These are phyloP conservation scores for Aspergillus fumigatus DNA, from an alignment of 2,329 filamentous ascomycete species.

Conservation along the genomic window DNA sequence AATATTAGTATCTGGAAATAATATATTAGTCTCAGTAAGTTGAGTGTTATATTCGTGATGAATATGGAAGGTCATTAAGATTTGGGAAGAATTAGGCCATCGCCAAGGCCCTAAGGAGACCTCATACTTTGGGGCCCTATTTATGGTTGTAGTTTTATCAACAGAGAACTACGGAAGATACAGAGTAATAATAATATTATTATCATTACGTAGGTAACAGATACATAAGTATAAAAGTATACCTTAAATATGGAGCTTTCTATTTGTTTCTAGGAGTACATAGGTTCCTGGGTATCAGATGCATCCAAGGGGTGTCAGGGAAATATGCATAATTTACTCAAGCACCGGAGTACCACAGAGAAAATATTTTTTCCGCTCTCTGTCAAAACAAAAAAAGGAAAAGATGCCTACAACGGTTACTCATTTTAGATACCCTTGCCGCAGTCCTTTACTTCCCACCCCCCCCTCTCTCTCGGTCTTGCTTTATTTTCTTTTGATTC, in stretches of 20 bases:
- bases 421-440: not conserved
- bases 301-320: not conserved
- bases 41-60: not conserved
- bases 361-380: not conserved
- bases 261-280: not conserved
- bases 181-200: slow-evolving; percentile 5
- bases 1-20: not conserved
- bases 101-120: slow-evolving; percentile 1
- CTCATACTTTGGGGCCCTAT: not conserved
- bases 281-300: not conserved
- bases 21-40: not conserved
- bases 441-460: not conserved
- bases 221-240: not conserved
- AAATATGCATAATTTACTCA: not conserved
- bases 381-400: not conserved
- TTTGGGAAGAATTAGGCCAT: not conserved
- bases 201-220: not conserved
- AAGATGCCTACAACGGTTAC: not conserved
- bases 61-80: not conserved
- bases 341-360: not conserved
- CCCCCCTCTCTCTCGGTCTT: not conserved
- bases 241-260: not conserved
- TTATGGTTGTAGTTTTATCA: not conserved
- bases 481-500: not conserved
- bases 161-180: not conserved